A percentile compares a stretch with the other conserved stretches of the same genome.
Evolutionary conservation across 228 moss, liverwort and hornwort genomes (phyloP).

Genomic region (Sphagnum fallax): DNA sequence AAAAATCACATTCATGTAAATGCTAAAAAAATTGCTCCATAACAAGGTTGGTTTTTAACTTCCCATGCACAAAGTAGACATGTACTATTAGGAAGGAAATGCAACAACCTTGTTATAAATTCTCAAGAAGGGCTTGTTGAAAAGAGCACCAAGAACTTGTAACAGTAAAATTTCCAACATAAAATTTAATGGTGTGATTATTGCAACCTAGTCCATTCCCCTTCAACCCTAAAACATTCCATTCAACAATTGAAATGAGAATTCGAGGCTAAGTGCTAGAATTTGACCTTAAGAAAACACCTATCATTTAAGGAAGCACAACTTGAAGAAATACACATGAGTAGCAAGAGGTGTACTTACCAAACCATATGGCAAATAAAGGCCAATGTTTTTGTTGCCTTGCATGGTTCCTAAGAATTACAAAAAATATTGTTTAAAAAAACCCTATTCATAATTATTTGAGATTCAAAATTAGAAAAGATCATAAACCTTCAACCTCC

Average conservation of each 20-base stretch:
- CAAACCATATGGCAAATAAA: slow-evolving; percentile 96
- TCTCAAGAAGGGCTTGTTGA: slow-evolving; percentile 90
- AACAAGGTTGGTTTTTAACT: slow-evolving; percentile 73
- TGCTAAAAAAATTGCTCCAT: slow-evolving; percentile 96
- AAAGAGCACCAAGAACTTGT: slow-evolving; percentile 91
- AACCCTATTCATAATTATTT: slow-evolving; percentile 45
- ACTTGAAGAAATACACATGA: too few relatives aligned
- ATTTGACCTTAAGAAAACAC: too few relatives aligned
- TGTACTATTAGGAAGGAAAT: background rate
- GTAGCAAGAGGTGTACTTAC: slow-evolving; percentile 26
- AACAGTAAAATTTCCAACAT: slow-evolving; percentile 84
- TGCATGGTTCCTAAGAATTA: slow-evolving; percentile 72
- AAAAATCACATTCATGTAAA: slow-evolving; percentile 77
- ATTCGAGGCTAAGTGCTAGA: too few relatives aligned
- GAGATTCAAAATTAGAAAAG: background rate
- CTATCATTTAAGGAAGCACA: too few relatives aligned
- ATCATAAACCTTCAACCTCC: background rate
- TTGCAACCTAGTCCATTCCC: slow-evolving; percentile 59
- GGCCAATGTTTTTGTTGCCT: slow-evolving; percentile 84
- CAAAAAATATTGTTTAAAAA: slow-evolving; percentile 91
- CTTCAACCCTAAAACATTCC: background rate
- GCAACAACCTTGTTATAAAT: slow-evolving; percentile 88
- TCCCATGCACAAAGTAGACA: too few relatives aligned
- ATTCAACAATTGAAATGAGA: too few relatives aligned
- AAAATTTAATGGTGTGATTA: slow-evolving; percentile 99